phyloP scores from a whole-genome alignment of 1,284 basidiomycete genomes.

The Fomitopsis pinicola region DNA sequence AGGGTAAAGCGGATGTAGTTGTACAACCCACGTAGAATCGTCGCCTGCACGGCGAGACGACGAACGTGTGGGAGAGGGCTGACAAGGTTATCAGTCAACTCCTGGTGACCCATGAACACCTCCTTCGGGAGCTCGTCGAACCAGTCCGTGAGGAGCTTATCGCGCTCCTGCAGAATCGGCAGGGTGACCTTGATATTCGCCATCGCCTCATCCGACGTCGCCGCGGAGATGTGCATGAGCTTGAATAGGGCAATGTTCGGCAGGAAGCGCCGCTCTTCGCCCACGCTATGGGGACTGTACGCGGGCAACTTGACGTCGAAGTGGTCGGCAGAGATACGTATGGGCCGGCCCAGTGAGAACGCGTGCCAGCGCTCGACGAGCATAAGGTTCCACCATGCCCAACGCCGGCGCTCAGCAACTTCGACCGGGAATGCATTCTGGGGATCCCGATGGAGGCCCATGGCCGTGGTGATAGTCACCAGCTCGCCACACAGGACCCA shows the following conservation, averaged over 20 bases:
- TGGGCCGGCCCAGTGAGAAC: conserved; percentile 75
- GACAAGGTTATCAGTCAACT: conserved; percentile 61
- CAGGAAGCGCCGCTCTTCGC: conserved; percentile 59
- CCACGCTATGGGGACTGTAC: conserved; percentile 51
- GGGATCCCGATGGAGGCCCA: conserved; percentile 82
- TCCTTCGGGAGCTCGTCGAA: conserved; percentile 67
- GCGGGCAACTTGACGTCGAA: conserved; percentile 75
- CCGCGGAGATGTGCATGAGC: conserved; percentile 69
- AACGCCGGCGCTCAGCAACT: conserved; percentile 67
- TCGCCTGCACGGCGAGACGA: conserved; percentile 69
- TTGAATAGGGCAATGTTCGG: conserved; percentile 73
- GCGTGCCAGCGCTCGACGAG: conserved; percentile 79
- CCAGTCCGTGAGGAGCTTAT: conserved; percentile 64
- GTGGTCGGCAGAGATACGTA: conserved; percentile 69
- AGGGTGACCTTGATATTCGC: conserved; percentile 71
- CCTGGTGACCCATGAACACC: conserved; percentile 69
- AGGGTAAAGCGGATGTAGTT: conserved; percentile 79
- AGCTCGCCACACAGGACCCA: conserved; percentile 72
- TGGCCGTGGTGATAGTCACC: conserved; percentile 66
- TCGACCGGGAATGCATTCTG: conserved; percentile 65
- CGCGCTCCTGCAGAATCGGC: conserved; percentile 63
- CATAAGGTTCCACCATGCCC: conserved; percentile 85
- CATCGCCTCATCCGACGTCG: conserved; percentile 78
- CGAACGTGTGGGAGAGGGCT: conserved; percentile 52
- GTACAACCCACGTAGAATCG: conserved; percentile 70